A percentile compares a stretch with the other conserved stretches of the same genome.
Conservation (phyloP, 2,329 filamentous ascomycete genomes). For the Fusarium buharicum region DNA sequence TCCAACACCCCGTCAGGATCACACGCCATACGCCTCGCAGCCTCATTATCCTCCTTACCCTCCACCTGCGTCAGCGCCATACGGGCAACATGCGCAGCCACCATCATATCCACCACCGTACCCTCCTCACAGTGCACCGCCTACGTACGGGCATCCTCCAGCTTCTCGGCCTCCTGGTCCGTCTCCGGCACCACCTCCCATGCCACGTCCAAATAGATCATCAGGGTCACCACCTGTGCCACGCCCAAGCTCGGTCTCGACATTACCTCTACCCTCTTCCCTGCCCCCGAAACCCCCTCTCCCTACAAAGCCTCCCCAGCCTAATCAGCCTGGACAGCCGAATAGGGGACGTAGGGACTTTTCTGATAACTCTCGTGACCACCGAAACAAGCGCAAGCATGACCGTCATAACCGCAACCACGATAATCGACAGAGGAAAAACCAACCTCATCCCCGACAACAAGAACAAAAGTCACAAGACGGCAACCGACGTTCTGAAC, state of each 20-base stretch:
- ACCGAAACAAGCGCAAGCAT: constrained; percentile 47
- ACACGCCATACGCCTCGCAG: constrained; percentile 35
- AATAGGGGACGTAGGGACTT: constrained; percentile 42
- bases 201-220: constrained; percentile 20
- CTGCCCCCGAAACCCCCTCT: constrained; percentile 50
- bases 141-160: constrained; percentile 33
- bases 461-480: constrained; percentile 44
- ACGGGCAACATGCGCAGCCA: constrained; percentile 34
- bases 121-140: constrained; percentile 35
- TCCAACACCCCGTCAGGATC: constrained; percentile 29
- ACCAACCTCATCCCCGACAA: constrained; percentile 30
- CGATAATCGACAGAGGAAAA: constrained; percentile 46
- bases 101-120: constrained; percentile 38
- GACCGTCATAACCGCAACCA: constrained; percentile 49
- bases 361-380: constrained; percentile 44
- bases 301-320: constrained; percentile 47
- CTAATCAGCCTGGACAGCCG: constrained; percentile 27
- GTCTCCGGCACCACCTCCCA: constrained; percentile 27
- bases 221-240: constrained; percentile 31
- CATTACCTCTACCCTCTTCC: constrained; percentile 39
- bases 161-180: constrained; percentile 22
- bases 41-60: constrained; percentile 36
- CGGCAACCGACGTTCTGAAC: constrained; percentile 18
- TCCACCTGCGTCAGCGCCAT: constrained; percentile 31
- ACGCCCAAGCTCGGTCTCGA: constrained; percentile 31